These are phyloP conservation scores for Dacryopinax spathularia DNA, from an alignment of 768 basidiomycete species.

Conservation along the genomic window DNA sequence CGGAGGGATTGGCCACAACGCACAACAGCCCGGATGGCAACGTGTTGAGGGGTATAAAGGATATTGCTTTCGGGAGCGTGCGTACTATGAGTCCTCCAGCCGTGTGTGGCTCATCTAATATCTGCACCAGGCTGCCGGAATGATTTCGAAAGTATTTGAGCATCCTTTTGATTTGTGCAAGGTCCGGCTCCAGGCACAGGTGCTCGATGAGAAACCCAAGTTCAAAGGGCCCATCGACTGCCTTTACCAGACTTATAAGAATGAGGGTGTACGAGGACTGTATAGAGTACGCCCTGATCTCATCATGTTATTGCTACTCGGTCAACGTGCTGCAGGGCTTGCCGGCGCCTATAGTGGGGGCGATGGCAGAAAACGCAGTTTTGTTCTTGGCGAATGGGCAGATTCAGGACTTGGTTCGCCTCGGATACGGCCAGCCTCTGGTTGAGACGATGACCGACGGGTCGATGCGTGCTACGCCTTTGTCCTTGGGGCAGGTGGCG, in stretches of 20 bases:
- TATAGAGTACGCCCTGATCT: conserved; percentile 54
- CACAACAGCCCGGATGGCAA: neutral
- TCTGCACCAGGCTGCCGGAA: conserved; percentile 57
- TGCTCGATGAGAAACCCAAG: conserved; percentile 50
- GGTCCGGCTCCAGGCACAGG: conserved; percentile 84
- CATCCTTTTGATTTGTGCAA: conserved; percentile 94
- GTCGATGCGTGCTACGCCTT: conserved; percentile 22
- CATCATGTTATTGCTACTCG: neutral
- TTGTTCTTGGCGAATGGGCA: conserved; percentile 79
- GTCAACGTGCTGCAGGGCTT: conserved; percentile 43
- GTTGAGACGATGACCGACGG: conserved; percentile 23
- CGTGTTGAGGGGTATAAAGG: conserved; percentile 25
- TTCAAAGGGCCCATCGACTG: conserved; percentile 86
- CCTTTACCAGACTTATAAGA: conserved; percentile 59
- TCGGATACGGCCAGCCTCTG: conserved; percentile 35
- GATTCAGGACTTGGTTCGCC: conserved; percentile 26
- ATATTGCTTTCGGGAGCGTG: conserved; percentile 46
- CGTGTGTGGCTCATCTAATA: neutral
- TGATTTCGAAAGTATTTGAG: conserved; percentile 77
- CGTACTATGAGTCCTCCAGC: conserved; percentile 17
- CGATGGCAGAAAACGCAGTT: conserved; percentile 82
- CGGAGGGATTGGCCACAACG: neutral
- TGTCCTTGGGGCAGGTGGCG: conserved; percentile 54
- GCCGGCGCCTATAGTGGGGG: conserved; percentile 79
- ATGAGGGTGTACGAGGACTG: conserved; percentile 71